Percentiles rank a stretch among this genome's conserved stretches.
Evolutionary conservation across 2,329 filamentous ascomycete species (phyloP).

Genomic region (Calonectria henricotiae): DNA sequence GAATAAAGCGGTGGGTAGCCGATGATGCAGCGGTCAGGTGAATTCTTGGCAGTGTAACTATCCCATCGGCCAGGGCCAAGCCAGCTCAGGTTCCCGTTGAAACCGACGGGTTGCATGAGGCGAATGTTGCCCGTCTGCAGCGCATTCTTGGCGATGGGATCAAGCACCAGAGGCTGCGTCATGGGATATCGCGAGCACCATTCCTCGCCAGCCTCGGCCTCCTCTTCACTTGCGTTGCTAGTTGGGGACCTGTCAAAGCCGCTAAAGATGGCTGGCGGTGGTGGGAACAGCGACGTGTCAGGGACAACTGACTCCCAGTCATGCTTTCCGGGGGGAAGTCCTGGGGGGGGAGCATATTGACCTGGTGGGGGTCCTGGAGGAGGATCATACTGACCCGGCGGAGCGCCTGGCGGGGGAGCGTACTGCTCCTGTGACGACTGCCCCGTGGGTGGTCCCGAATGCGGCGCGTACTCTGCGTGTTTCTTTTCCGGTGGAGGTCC

Average conservation of each 20-base stretch:
- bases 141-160: constrained; percentile 64
- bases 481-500: constrained; percentile 53
- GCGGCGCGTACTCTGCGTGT: constrained; percentile 52
- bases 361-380: constrained; percentile 56
- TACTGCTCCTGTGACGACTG: constrained; percentile 45
- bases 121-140: constrained; percentile 69
- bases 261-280: constrained; percentile 78
- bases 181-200: constrained; percentile 79
- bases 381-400: constrained; percentile 52
- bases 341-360: constrained; percentile 55
- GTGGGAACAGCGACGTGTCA: constrained; percentile 81
- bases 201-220: constrained; percentile 75
- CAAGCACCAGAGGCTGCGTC: constrained; percentile 67
- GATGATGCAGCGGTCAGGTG: constrained; percentile 76
- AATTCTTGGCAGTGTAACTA: constrained; percentile 60
- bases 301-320: constrained; percentile 82
- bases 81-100: constrained; percentile 65
- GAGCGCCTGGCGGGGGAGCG: constrained; percentile 54
- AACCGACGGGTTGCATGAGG: constrained; percentile 68
- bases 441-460: constrained; percentile 50
- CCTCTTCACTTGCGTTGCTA: constrained; percentile 78
- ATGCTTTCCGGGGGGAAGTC: constrained; percentile 66
- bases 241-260: constrained; percentile 77
- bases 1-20: constrained; percentile 81
- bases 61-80: constrained; percentile 69